Evolutionary conservation across 2,329 filamentous ascomycete species (phyloP), one percentile per base, ranked within the genome.

Genomic region (Biscogniauxia sp.): DNA sequence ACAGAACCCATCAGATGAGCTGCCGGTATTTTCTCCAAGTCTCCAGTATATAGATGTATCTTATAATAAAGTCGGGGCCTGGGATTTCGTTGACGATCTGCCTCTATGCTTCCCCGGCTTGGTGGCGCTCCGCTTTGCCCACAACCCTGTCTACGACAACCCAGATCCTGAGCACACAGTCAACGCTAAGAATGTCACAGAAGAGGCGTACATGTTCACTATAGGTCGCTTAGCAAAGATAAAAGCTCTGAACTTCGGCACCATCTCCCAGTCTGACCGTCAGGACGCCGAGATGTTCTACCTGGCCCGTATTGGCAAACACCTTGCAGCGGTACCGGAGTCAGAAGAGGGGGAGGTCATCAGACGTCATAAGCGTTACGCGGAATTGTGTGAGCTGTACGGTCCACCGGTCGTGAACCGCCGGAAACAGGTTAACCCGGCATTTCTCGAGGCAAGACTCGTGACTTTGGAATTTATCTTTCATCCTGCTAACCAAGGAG

Each of bases 211-310:
- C 77, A 96, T 97, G 91, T 83, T 97, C 54, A 92, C 91, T 0
- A 80, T 96, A 25, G 91, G 89, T 26, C 90, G 93, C 2, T 79
- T 97, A 1, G 82, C 84, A 1, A 78, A 79, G 1, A 82, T 98
- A 9, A 83, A 82, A 57, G 81, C 80, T 0, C 82, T 97, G 28
- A 95, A 95, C 72, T 92, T 91, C 73, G 88, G 87, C 64, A 78
- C 79, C 17, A 88, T 98, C 67, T 88, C 87, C 0, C 68, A 80
- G 1, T 85, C 88, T 51, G 93, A 98, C 73, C 87, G 94, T 19
- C 82, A 86, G 57, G 95, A 98, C 70, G 93, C 93, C 4, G 95
- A 98, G 69, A 88, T 94, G 70, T 99, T 96, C 74, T 99, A 99
- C 74, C 85, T 98, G 11, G 91, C 89, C 0, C 85, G 90, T 57